These are phyloP conservation scores for Termitomyces sp. DNA, from an alignment of 768 basidiomycete species.

Conservation along the genomic window DNA sequence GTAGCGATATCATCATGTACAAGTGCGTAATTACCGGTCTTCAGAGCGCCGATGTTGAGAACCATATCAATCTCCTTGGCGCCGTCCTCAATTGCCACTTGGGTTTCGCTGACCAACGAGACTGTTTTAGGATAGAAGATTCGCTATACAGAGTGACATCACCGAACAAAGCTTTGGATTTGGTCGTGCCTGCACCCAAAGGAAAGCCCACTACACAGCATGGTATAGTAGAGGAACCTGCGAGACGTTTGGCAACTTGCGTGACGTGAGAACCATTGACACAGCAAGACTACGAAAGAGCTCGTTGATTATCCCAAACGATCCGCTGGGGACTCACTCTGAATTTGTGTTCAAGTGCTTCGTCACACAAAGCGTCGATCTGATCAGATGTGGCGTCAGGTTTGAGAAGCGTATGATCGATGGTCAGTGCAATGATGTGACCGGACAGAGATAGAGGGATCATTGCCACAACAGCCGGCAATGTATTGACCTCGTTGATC, in stretches of 20 bases:
- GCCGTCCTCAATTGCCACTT: constrained; percentile 37
- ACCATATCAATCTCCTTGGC: constrained; percentile 50
- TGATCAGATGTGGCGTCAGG: constrained; percentile 40
- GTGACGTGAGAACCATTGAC: constrained; percentile 40
- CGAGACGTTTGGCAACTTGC: constrained; percentile 33
- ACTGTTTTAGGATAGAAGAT: not conserved
- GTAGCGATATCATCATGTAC: constrained; percentile 34
- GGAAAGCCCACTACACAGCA: constrained; percentile 50
- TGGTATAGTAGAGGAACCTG: constrained; percentile 29
- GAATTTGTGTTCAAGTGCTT: constrained; percentile 42
- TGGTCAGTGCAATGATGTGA: constrained; percentile 24
- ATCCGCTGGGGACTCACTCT: constrained; percentile 26
- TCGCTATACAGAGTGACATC: not conserved
- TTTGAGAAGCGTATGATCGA: constrained; percentile 48
- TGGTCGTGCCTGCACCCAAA: constrained; percentile 38
- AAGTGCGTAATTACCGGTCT: constrained; percentile 27
- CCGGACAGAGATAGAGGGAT: not conserved
- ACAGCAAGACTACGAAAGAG: constrained; percentile 38
- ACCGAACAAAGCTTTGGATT: constrained; percentile 39
- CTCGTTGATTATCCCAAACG: not conserved
- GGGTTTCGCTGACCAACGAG: constrained; percentile 31
- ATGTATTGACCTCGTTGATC: constrained; percentile 21
- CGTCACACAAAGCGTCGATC: constrained; percentile 40
- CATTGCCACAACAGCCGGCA: constrained; percentile 10
- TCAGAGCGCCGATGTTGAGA: constrained; percentile 41